Evolutionary conservation across 331 rosid genomes (phyloP), one percentile per base, ranked within the genome.

Genomic region (Phaseolus coccineus): DNA sequence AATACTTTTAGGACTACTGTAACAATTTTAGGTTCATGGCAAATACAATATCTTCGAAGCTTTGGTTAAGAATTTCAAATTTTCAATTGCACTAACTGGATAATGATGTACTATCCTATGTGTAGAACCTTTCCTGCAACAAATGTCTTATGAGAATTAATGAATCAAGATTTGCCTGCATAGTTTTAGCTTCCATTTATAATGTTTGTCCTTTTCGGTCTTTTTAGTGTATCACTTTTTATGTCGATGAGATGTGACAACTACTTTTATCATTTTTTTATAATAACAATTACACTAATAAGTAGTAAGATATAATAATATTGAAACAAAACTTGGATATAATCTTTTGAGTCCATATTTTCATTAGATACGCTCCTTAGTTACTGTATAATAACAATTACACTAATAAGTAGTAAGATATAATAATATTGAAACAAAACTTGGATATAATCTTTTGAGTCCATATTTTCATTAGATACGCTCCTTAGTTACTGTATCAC

Each of bases 271-370:
- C 22, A 19, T 19, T 19, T 19, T 19, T 19, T 19, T 19, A 19
- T 19, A 19, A 19, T 19, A 19, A 19, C 22, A 19, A 19, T 71
- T 25, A 62, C 39, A 65, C 58, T 27, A 48, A 28, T 28, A 24
- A 39, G 48, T 35, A 53, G 3, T 1, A 53, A 71, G 57, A 48
- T 56, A 40, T 35, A 37, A 57, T 42, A 69, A 59, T 50, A 48
- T 19, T 33, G 25, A 40, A 67, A 39, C 73, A 73, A 46, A 63
- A 77, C 67, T 47, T 55, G 76, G 71, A 78, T 25, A 28, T 47
- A 37, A 55, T 68, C 39, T 7, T 67, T 48, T 24, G 16, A 37
- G 33, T 83, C 24, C 30, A 62, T 66, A 13, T 78, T 57, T 56
- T 8, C 5, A 4, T 65, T 50, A 68, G 69, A 22, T 56, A 9